phyloP scores from a whole-genome alignment of 2,329 filamentous ascomycete genomes.

The Sphaerulina vaccinii region DNA sequence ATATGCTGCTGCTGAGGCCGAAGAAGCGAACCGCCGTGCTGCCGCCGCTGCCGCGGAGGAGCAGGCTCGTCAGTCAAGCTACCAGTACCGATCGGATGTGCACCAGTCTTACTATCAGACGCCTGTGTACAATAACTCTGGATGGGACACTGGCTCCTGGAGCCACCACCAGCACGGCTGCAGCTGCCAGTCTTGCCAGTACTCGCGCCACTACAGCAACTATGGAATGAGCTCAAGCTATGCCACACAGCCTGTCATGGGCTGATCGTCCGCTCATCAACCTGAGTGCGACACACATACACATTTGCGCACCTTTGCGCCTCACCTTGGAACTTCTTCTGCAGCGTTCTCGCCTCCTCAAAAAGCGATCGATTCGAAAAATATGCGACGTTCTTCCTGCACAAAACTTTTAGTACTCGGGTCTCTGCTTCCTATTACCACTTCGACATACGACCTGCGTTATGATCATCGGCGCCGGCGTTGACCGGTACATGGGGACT shows the following conservation, averaged over 20 bases:
- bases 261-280: neutral
- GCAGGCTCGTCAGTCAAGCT: constrained; percentile 34
- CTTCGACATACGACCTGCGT: constrained; percentile 5
- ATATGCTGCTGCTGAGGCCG: constrained; percentile 22
- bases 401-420: constrained; percentile 10
- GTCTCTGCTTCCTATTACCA: neutral
- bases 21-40: constrained; percentile 34
- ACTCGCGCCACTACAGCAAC: constrained; percentile 37
- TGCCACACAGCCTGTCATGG: constrained; percentile 10
- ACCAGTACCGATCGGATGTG: constrained; percentile 30
- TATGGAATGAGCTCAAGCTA: constrained; percentile 36
- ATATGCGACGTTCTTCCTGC: constrained; percentile 15
- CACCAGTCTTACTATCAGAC: constrained; percentile 33
- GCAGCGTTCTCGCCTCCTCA: constrained; percentile 19
- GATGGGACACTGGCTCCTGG: constrained; percentile 38
- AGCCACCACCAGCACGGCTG: constrained; percentile 38
- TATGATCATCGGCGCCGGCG: neutral
- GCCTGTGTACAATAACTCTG: constrained; percentile 31
- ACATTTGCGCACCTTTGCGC: neutral
- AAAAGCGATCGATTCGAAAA: constrained; percentile 16
- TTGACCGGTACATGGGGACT: neutral
- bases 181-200: constrained; percentile 36
- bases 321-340: constrained; percentile 1
- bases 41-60: constrained; percentile 25
- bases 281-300: neutral